A percentile compares a stretch with the other conserved stretches of the same genome.
These are phyloP conservation scores for Volvariella volvacea DNA, from an alignment of 1,284 basidiomycete species.

Conservation along the genomic window DNA sequence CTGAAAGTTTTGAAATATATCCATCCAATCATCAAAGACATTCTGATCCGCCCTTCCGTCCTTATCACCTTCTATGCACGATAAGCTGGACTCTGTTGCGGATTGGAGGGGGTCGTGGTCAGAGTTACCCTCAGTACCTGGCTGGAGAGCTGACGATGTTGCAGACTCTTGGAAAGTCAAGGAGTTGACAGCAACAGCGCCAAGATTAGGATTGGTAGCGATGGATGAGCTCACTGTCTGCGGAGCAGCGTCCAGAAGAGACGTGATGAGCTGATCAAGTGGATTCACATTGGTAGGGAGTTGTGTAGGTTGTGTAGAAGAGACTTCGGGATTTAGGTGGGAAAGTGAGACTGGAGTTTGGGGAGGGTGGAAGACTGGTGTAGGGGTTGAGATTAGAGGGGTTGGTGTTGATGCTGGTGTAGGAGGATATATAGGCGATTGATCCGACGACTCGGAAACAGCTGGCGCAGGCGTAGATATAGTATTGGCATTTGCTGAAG, in stretches of 20 bases:
- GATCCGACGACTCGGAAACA: conserved; percentile 2
- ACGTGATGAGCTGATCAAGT: conserved; percentile 33
- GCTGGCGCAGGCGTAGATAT: no score
- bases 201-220: conserved; percentile 5
- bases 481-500: no score
- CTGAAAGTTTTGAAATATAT: conserved; percentile 34
- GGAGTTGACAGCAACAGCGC: neutral
- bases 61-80: no score
- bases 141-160: no score
- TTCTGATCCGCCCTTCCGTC: conserved; percentile 18
- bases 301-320: conserved; percentile 6
- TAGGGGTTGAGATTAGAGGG: conserved; percentile 4
- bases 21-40: conserved; percentile 46
- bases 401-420: neutral
- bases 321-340: conserved; percentile 9
- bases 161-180: no score
- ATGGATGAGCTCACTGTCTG: conserved; percentile 8
- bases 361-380: conserved; percentile 10
- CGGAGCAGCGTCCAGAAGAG: conserved; percentile 23
- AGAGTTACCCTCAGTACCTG: no score
- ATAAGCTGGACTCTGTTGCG: neutral
- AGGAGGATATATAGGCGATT: neutral
- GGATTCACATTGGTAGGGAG: conserved; percentile 8
- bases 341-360: conserved; percentile 8
- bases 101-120: neutral